Evolutionary conservation across 208 protist species (phyloP), one percentile per base, ranked within the genome.

Genomic region (Crithidia thermophila): DNA sequence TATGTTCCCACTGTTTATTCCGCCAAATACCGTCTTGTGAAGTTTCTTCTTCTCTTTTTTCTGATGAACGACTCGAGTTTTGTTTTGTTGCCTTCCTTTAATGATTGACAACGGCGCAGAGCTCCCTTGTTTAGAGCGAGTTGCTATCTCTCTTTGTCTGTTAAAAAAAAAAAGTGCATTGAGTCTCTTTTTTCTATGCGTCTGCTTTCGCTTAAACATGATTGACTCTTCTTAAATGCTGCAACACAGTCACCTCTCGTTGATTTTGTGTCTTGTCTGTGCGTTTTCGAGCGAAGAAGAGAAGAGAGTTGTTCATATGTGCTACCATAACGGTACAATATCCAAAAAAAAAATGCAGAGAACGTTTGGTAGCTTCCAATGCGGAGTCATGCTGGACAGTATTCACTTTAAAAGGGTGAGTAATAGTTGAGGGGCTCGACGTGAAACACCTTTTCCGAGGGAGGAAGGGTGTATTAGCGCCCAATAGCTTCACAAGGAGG

Each of bases 1-100:
- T n/a, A n/a, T n/a, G n/a, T n/a, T n/a, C n/a, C n/a, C n/a, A n/a
- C n/a, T n/a, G n/a, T n/a, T 58, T 61, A 55, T 39, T 27, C 16
- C 55, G 27, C n/a, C 3, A 43, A 9, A 56, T n/a, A 67, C 25
- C 14, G 8, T 45, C 39, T 36, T 52, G 13, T 65, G 8, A 27
- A 43, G 30, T 62, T 20, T 62, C 63, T 40, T 45, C 37, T 49
- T n/a, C 36, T 50, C 47, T 34, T n/a, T 51, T 68, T 58, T 55
- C 5, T 37, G 30, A 18, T 50, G 45, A 50, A 50, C 45, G 45
- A 50, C 47, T 52, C 27, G 47, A 34, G 47, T 34, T 52, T 52
- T 34, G 47, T 6, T 34, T 52, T 40, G 21, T 56, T 56, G 28
- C 50, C 40, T 56, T 16, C 8, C n/a, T 52, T 34, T 31, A 13